Conservation (phyloP, 768 basidiomycete species). For the Termitomyces sp. region DNA sequence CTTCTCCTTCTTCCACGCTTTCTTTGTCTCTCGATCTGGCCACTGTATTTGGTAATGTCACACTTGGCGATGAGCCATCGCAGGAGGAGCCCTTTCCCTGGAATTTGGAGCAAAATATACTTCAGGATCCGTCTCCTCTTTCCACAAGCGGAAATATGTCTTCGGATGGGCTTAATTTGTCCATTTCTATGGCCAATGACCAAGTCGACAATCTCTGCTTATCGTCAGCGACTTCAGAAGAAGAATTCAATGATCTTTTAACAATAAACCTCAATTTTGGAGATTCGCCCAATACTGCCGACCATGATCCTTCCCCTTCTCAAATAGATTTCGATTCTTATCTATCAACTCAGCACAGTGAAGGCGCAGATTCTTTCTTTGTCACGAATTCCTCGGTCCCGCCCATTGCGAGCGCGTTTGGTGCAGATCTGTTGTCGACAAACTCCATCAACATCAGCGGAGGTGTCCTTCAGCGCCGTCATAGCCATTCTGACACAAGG, state of each 20-base stretch:
- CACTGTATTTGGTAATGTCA: background rate
- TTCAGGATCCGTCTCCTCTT: background rate
- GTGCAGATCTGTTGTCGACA: background rate
- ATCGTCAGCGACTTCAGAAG: background rate
- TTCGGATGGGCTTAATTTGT: background rate
- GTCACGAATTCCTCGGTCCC: background rate
- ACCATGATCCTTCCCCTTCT: background rate
- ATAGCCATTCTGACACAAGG: background rate
- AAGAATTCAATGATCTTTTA: background rate
- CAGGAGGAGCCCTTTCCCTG: background rate
- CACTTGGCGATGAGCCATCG: background rate
- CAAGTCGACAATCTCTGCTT: background rate
- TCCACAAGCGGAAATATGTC: background rate
- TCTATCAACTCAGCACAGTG: background rate
- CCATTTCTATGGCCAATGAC: background rate
- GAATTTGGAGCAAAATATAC: background rate
- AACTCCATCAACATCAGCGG: background rate
- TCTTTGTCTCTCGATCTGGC: slow-evolving; percentile 9
- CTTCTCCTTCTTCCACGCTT: slow-evolving; percentile 3
- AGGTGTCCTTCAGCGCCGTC: background rate
- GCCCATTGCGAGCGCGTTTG: background rate
- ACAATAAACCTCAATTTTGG: background rate
- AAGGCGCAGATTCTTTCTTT: background rate
- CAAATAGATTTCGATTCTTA: background rate
- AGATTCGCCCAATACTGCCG: too few relatives aligned